A percentile compares a stretch with the other conserved stretches of the same genome.
These are phyloP conservation scores for Mytilinidion resinicola DNA, from an alignment of 495 filamentous ascomycete species.

Conservation along the genomic window DNA sequence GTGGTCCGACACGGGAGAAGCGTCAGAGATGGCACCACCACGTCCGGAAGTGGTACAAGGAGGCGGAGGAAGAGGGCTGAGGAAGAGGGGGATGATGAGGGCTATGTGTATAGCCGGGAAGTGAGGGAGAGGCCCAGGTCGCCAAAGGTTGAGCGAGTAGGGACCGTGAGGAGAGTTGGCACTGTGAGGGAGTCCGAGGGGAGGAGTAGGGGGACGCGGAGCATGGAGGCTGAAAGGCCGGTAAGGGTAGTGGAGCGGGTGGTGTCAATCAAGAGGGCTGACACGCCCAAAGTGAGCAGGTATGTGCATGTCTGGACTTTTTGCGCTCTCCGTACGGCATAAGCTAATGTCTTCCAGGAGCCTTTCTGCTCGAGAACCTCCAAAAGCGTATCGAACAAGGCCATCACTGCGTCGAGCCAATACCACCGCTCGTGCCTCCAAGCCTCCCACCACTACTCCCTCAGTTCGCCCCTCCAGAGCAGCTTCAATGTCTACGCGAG, in stretches of 20 bases:
- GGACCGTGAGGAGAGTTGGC: background rate
- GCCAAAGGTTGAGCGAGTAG: slow-evolving; percentile 14
- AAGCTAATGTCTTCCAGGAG: slow-evolving; percentile 16
- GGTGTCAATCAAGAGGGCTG: background rate
- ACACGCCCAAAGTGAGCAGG: slow-evolving; percentile 14
- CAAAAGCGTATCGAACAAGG: slow-evolving; percentile 19
- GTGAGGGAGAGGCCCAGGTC: slow-evolving; percentile 9
- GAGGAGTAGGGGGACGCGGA: background rate
- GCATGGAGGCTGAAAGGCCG: background rate
- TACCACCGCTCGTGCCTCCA: slow-evolving; percentile 7
- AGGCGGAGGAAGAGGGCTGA: slow-evolving; percentile 6
- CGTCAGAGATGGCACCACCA: background rate
- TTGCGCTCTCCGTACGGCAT: background rate
- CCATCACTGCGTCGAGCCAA: slow-evolving; percentile 19
- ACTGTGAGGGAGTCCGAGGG: background rate
- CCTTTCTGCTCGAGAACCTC: slow-evolving; percentile 18
- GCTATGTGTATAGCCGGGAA: slow-evolving; percentile 21
- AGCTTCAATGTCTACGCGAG: background rate
- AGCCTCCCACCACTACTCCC: slow-evolving; percentile 6
- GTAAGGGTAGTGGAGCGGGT: background rate
- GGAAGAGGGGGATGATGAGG: slow-evolving; percentile 4
- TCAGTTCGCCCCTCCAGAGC: background rate
- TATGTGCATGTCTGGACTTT: background rate
- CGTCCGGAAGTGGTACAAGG: slow-evolving; percentile 9
- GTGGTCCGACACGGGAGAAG: background rate